Evolutionary conservation across 495 filamentous ascomycete genomes (phyloP), one percentile per base, ranked within the genome.

Genomic region (Talaromyces borbonicus): DNA sequence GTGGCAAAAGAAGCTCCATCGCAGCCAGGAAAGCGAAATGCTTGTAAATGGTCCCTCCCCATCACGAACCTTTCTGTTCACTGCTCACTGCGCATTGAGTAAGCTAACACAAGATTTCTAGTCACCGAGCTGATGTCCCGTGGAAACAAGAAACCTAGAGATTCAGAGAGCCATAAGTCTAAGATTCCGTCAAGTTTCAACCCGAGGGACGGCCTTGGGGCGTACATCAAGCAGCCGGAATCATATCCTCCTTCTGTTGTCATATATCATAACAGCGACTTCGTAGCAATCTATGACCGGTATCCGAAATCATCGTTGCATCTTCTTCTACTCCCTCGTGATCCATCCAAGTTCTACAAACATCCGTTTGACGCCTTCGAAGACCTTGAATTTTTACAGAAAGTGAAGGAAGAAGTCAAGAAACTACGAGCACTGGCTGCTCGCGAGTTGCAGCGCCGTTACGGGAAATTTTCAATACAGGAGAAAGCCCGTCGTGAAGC

Each of bases 301-400:
- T 98, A 78, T 58, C 88, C 90, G 4, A 96, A 97, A 61, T 78
- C 87, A 16, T 77, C 74, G 9, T 66, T 96, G 5, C 92, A 98
- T 62, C 68, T 87, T 0, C 86, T 98, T 11, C 77, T 98, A 8
- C 77, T 98, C 3, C 87, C 90, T 8, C 84, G 90, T 18, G 76
- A 84, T 31, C 61, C 69, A 0, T 51, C 66, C 1, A 80, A 81
- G 55, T 76, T 69, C 49, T 59, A 69, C 8, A 67, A 79, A 9
- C 85, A 93, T 49, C 89, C 90, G 0, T 81, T 90, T 61, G 77
- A 85, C 2, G 88, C 87, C 8, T 80, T 96, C 50, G 63, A 78
- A 15, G 80, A 95, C 58, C 35, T 68, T 7, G 66, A 57, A 1
- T 96, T 96, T 63, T 77, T 94, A 1, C 64, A 62, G n/a, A 64